These are phyloP conservation scores for Pezicula rhizophila DNA, from an alignment of 2,329 filamentous ascomycete species.

Conservation along the genomic window DNA sequence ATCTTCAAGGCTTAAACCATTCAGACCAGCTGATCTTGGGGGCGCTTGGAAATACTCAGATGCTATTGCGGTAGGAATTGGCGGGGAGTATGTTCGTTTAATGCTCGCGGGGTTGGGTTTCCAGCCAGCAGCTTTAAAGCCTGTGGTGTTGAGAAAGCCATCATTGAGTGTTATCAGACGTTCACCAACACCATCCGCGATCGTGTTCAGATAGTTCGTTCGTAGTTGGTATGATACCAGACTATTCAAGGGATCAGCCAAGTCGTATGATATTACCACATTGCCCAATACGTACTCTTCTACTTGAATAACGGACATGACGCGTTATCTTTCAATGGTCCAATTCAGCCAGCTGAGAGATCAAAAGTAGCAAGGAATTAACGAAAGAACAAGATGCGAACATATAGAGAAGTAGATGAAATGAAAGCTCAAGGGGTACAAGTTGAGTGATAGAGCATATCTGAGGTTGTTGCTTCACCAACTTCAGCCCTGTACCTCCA, in stretches of 20 bases:
- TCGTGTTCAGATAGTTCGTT: conserved; percentile 71
- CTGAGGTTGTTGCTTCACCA: neutral
- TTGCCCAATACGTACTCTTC: conserved; percentile 25
- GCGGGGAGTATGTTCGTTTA: conserved; percentile 79
- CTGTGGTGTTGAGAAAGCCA: conserved; percentile 69
- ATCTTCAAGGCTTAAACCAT: conserved; percentile 61
- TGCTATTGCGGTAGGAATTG: conserved; percentile 75
- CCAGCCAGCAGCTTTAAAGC: conserved; percentile 82
- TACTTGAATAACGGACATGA: conserved; percentile 31
- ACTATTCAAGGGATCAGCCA: conserved; percentile 35
- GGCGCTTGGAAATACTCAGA: conserved; percentile 81
- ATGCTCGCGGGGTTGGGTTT: conserved; percentile 65
- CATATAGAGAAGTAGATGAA: no score
- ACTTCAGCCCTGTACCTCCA: no score
- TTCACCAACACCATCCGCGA: conserved; percentile 80
- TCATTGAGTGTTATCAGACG: conserved; percentile 78
- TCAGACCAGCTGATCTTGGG: conserved; percentile 50
- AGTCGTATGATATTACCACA: neutral
- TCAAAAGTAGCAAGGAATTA: neutral
- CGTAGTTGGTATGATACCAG: conserved; percentile 79
- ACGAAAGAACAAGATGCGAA: no score
- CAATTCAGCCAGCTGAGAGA: conserved; percentile 1
- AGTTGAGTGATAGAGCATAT: neutral
- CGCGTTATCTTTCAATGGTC: neutral
- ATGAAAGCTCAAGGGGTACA: conserved; percentile 3